phyloP scores from a whole-genome alignment of 129 eudicot species.

The Flaveria brownii region DNA sequence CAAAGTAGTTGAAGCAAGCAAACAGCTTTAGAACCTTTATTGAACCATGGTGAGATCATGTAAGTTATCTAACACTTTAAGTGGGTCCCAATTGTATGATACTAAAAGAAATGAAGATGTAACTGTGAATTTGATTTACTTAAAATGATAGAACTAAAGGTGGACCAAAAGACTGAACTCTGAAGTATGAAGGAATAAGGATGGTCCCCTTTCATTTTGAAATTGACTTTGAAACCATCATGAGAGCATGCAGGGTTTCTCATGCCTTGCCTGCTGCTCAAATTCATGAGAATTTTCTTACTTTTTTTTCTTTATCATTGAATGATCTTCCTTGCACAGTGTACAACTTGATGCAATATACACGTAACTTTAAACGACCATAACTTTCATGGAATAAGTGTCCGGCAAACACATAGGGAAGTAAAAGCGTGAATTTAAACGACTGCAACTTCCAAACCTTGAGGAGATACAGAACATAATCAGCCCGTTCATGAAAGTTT shows the following conservation, averaged over 20 bases:
- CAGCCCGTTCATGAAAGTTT: too few relatives aligned
- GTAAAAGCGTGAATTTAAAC: too few relatives aligned
- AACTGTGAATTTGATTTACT: slow-evolving; percentile 4
- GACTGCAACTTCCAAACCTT: neutral
- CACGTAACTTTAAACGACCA: neutral
- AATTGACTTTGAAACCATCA: slow-evolving; percentile 31
- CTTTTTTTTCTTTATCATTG: slow-evolving; percentile 10
- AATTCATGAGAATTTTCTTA: slow-evolving; percentile 20
- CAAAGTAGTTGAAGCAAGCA: slow-evolving; percentile 34
- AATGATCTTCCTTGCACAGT: neutral
- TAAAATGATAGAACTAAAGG: neutral
- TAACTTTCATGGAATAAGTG: neutral
- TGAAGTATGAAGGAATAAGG: neutral
- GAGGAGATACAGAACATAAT: neutral
- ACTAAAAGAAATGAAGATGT: slow-evolving; percentile 9
- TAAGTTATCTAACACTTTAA: neutral
- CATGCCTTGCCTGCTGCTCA: slow-evolving; percentile 14
- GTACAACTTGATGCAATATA: neutral
- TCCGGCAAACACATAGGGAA: too few relatives aligned
- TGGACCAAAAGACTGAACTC: slow-evolving; percentile 25
- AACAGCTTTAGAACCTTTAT: slow-evolving; percentile 31
- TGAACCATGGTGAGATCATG: slow-evolving; percentile 29
- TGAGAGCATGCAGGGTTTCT: slow-evolving; percentile 30
- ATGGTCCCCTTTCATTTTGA: slow-evolving; percentile 26
- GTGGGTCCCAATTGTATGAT: slow-evolving; percentile 13